phyloP scores from a whole-genome alignment of 2,329 filamentous ascomycete genomes.

The Mariannaea sp. region DNA sequence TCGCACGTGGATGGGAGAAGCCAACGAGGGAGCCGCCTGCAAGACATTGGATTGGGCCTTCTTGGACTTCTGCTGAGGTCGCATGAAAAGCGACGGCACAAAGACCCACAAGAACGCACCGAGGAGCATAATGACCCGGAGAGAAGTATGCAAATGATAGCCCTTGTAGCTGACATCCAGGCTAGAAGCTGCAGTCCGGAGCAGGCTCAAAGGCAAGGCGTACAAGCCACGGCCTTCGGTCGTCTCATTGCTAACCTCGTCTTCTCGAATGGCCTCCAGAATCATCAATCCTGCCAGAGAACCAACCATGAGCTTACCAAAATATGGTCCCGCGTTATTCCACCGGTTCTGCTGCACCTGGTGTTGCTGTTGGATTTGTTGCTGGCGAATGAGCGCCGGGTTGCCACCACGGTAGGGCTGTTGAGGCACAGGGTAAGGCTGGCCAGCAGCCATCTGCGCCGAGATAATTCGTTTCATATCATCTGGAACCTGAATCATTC shows the following conservation, averaged over 20 bases:
- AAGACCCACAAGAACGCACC: conserved; percentile 60
- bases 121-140: conserved; percentile 59
- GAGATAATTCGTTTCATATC: conserved; percentile 67
- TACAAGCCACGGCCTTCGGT: conserved; percentile 70
- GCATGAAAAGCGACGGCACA: conserved; percentile 57
- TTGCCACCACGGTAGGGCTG: conserved; percentile 54
- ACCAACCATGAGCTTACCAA: conserved; percentile 86
- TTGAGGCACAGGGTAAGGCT: conserved; percentile 56
- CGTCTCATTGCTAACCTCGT: conserved; percentile 67
- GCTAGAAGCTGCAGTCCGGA: conserved; percentile 53
- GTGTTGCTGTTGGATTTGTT: conserved; percentile 60
- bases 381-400: conserved; percentile 56
- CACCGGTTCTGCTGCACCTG: conserved; percentile 58
- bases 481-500: conserved; percentile 69
- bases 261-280: conserved; percentile 75
- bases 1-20: conserved; percentile 83
- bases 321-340: conserved; percentile 60
- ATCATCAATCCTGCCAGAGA: conserved; percentile 92
- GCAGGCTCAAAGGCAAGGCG: conserved; percentile 64
- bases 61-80: conserved; percentile 55
- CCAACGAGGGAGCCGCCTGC: conserved; percentile 68
- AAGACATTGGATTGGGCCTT: conserved; percentile 52
- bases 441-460: conserved; percentile 59
- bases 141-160: conserved; percentile 57
- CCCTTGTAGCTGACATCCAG: conserved; percentile 60